Conservation (phyloP, 441 rosid species). For the Pelargonium exstipulatum region DNA sequence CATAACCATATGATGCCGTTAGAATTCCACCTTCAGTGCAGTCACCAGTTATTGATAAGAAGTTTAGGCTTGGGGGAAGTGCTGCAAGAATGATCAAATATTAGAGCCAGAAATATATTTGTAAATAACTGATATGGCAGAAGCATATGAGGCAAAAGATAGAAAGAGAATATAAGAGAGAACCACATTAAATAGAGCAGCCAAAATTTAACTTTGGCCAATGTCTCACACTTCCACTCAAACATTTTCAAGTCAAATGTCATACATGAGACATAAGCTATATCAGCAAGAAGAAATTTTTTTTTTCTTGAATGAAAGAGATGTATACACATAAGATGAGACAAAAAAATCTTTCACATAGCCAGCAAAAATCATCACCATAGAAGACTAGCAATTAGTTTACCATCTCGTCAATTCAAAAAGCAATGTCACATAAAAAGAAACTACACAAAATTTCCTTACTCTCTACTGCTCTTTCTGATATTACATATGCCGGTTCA, state of each 20-base stretch:
- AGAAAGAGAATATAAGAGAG: conserved; percentile 2
- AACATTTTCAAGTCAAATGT: neutral
- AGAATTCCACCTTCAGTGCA: conserved; percentile 69
- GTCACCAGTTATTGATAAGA: conserved; percentile 91
- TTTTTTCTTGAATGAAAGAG: neutral
- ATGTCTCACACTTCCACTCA: neutral
- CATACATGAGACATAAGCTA: neutral
- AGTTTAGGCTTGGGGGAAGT: conserved; percentile 95
- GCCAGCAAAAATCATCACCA: neutral
- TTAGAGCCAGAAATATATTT: conserved; percentile 1
- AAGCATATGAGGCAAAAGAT: neutral
- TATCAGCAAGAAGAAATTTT: neutral
- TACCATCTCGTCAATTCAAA: neutral
- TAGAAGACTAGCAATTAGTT: neutral
- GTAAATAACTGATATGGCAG: neutral
- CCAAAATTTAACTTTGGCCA: conserved; percentile 2
- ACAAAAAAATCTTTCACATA: neutral
- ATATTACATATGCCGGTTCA: conserved; percentile 67
- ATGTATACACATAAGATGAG: neutral
- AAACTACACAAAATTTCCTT: conserved; percentile 30
- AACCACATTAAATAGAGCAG: conserved; percentile 6
- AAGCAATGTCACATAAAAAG: neutral
- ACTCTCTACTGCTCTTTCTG: conserved; percentile 80
- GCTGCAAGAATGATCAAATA: conserved; percentile 39
- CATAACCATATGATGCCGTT: conserved; percentile 95